Evolutionary conservation across 1,139 yeast species (phyloP).

Genomic region (Hanseniaspora uvarum): DNA sequence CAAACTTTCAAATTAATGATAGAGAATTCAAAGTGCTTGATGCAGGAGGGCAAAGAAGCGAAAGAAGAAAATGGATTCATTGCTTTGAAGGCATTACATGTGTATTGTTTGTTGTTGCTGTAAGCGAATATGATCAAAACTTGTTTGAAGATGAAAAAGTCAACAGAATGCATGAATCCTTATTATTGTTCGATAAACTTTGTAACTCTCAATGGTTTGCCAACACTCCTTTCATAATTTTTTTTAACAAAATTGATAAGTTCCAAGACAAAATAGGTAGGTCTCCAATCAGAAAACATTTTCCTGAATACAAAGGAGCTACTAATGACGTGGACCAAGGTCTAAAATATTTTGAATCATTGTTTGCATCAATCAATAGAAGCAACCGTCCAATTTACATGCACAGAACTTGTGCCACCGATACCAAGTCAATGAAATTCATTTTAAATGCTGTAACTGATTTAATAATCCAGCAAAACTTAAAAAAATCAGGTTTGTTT

Average conservation of each 20-base stretch:
- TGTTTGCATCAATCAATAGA: slow-evolving; percentile 52
- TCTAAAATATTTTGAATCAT: slow-evolving; percentile 53
- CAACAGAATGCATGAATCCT: slow-evolving; percentile 85
- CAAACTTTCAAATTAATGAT: slow-evolving; percentile 59
- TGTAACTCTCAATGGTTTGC: slow-evolving; percentile 80
- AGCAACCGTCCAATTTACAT: slow-evolving; percentile 71
- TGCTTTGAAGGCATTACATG: slow-evolving; percentile 89
- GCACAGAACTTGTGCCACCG: slow-evolving; percentile 94
- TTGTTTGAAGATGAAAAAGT: slow-evolving; percentile 82
- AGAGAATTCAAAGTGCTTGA: slow-evolving; percentile 69
- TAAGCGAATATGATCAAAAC: slow-evolving; percentile 85
- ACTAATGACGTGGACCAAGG: slow-evolving; percentile 57
- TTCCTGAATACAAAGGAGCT: slow-evolving; percentile 62
- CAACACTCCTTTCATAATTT: slow-evolving; percentile 78
- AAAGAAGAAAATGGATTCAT: slow-evolving; percentile 91
- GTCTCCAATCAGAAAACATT: slow-evolving; percentile 56
- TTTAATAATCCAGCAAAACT: slow-evolving; percentile 70
- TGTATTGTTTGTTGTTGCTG: slow-evolving; percentile 80
- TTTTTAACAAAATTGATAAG: slow-evolving; percentile 78
- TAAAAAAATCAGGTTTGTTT: slow-evolving; percentile 66
- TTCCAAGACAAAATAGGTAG: slow-evolving; percentile 57
- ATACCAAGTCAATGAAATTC: slow-evolving; percentile 74
- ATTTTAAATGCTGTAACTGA: slow-evolving; percentile 90
- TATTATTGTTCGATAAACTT: slow-evolving; percentile 70
- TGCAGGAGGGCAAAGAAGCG: slow-evolving; percentile 96